Evolutionary conservation across 2,329 filamentous ascomycete genomes (phyloP), one percentile per base, ranked within the genome.

Genomic region (Trichoderma lentiforme): DNA sequence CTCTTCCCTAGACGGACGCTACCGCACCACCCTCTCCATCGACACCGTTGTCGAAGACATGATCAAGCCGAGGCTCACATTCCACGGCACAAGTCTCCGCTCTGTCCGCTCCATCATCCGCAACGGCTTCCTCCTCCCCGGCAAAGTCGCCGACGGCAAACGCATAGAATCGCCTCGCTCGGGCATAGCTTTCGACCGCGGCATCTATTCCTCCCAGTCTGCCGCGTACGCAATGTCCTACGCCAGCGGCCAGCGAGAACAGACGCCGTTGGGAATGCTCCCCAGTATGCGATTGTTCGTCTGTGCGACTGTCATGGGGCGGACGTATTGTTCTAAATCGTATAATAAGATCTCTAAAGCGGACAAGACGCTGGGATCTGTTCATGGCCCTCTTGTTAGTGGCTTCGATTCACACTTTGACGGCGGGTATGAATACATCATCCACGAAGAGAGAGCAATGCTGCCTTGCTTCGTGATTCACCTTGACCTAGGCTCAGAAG

Each of bases 241-340:
- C 73, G 77, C 80, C 15, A 76, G 75, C 12, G 72, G 73, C n/a
- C 72, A 73, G n/a, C 76, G 74, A 36, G 76, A 78, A 62, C 73
- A 73, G 36, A 83, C 80, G 1, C 74, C 76, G 18, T 61, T 77
- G 0, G 75, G 77, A 15, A 74, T 81, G 28, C 78, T 82, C 34
- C 80, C 80, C 36, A 81, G 82, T 3, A 73, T 84, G 61, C 82
- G 84, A 61, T 75, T 86, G 4, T 75, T 86, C 24, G 82, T 85
- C 8, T 86, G 84, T 75, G 84, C 84, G 1, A 83, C 80, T 4
- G 71, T 86, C 56, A 86, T 86, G 83, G 84, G 84, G 2, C 77
- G 82, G 2, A 73, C 81, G 1, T 84, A 26, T 74, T 72, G 4
- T 73, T 76, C n/a, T n/a, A 61, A 26, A 21, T n/a, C 30, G 14